Evolutionary conservation across 805 yeast species (phyloP).

Genomic region (Candida sithepensis): DNA sequence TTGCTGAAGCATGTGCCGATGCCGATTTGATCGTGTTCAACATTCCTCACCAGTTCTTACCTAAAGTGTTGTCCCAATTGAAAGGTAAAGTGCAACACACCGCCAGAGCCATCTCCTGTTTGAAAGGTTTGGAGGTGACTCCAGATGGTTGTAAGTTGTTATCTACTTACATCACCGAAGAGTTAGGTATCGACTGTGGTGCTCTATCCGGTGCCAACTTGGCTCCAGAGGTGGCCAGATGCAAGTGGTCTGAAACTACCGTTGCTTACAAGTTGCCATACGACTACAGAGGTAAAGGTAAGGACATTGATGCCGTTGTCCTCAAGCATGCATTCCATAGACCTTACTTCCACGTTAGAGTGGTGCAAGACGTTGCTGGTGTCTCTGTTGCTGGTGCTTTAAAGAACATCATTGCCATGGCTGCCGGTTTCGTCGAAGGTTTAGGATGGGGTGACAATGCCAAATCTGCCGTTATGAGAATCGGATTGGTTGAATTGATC

Average conservation of each 20-base stretch:
- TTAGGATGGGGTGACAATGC: constrained; percentile 99
- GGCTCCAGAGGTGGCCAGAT: constrained; percentile 94
- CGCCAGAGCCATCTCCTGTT: constrained; percentile 88
- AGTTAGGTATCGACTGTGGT: constrained; percentile 88
- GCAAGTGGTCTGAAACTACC: constrained; percentile 97
- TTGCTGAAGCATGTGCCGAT: constrained; percentile 68
- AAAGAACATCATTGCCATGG: constrained; percentile 92
- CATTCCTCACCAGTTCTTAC: constrained; percentile 95
- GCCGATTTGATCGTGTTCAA: constrained; percentile 90
- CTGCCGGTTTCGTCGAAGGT: constrained; percentile 97
- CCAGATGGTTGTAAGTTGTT: constrained; percentile 81
- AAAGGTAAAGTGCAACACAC: constrained; percentile 67
- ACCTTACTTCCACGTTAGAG: constrained; percentile 96
- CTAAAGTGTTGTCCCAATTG: constrained; percentile 69
- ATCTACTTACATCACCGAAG: constrained; percentile 73
- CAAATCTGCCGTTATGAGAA: constrained; percentile 94
- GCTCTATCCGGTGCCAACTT: constrained; percentile 96
- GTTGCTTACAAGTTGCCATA: constrained; percentile 80
- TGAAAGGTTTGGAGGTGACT: constrained; percentile 90
- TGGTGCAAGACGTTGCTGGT: constrained; percentile 91
- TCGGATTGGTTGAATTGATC: constrained; percentile 88
- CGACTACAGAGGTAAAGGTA: constrained; percentile 64
- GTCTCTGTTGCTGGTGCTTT: constrained; percentile 96
- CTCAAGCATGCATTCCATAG: constrained; percentile 89
- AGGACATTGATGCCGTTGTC: constrained; percentile 67